A percentile compares a stretch with the other conserved stretches of the same genome.
Conservation (phyloP, 306 rosid species). For the Vicia sativa region DNA sequence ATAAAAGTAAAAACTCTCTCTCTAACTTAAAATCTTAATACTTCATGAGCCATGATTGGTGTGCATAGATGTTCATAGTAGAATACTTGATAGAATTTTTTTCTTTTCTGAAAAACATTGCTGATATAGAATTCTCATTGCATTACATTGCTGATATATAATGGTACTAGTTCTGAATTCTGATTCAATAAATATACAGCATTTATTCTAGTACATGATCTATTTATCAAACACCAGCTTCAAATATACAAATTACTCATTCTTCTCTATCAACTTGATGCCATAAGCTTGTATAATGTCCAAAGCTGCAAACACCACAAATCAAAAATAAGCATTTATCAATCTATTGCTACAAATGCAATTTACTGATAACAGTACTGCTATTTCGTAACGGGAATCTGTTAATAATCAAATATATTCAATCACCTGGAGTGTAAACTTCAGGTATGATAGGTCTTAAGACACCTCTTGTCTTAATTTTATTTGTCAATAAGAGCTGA, state of each 20-base stretch:
- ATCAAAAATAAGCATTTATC: conserved; percentile 25
- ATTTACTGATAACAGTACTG: not conserved
- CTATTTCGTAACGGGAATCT: too few relatives aligned
- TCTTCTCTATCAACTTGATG: conserved; percentile 77
- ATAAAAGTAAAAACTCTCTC: too few relatives aligned
- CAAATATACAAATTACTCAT: conserved; percentile 41
- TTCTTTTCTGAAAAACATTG: not conserved
- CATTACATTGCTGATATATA: conserved; percentile 1
- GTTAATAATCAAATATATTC: too few relatives aligned
- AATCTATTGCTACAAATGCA: conserved; percentile 1
- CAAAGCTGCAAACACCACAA: conserved; percentile 61
- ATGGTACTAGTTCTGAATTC: not conserved
- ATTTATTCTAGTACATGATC: conserved; percentile 11
- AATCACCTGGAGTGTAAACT: conserved; percentile 79
- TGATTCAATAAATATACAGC: conserved; percentile 19
- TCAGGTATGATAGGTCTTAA: conserved; percentile 78
- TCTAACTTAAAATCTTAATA: too few relatives aligned
- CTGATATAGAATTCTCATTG: not conserved
- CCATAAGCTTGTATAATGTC: conserved; percentile 82
- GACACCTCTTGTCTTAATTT: conserved; percentile 89
- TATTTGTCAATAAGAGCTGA: conserved; percentile 86
- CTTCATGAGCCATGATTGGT: too few relatives aligned
- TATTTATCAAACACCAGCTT: conserved; percentile 4
- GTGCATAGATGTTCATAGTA: too few relatives aligned
- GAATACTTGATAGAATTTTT: too few relatives aligned